Evolutionary conservation across 2,329 filamentous ascomycete species (phyloP).

Genomic region (Colletotrichum sublineola): DNA sequence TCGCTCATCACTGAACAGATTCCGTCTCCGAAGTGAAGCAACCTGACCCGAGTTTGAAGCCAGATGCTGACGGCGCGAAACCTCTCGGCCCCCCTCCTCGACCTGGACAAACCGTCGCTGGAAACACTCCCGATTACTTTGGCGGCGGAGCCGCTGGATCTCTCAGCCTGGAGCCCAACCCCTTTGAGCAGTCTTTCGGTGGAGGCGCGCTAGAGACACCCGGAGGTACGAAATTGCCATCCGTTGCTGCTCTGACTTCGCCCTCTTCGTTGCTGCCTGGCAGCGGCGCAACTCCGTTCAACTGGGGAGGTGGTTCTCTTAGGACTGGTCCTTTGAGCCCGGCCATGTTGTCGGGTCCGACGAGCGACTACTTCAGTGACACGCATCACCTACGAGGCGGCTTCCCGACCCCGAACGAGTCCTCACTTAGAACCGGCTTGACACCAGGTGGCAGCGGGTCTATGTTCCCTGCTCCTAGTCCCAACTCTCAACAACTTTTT

Average conservation of each 20-base stretch:
- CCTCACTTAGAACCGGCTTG: constrained; percentile 88
- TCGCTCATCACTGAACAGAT: constrained; percentile 52
- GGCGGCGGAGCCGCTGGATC: constrained; percentile 66
- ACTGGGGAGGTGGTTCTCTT: constrained; percentile 87
- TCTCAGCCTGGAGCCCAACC: constrained; percentile 88
- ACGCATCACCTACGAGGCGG: constrained; percentile 82
- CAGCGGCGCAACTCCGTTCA: constrained; percentile 78
- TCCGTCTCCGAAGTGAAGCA: constrained; percentile 62
- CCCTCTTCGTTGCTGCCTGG: constrained; percentile 85
- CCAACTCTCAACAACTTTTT: constrained; percentile 82
- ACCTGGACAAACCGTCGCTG: constrained; percentile 64
- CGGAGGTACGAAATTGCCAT: constrained; percentile 84
- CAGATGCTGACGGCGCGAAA: constrained; percentile 72
- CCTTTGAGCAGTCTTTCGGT: constrained; percentile 95
- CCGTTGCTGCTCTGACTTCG: constrained; percentile 91
- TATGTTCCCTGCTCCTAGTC: constrained; percentile 95
- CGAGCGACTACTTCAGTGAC: constrained; percentile 89
- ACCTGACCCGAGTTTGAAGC: constrained; percentile 63
- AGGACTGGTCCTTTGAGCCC: constrained; percentile 94
- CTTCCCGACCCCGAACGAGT: constrained; percentile 97
- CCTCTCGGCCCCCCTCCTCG: constrained; percentile 80
- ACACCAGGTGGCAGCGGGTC: constrained; percentile 96
- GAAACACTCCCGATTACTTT: constrained; percentile 78
- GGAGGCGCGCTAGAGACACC: constrained; percentile 80
- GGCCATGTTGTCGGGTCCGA: constrained; percentile 93